phyloP scores from a whole-genome alignment of 2,329 filamentous ascomycete genomes.

The Trichoderma asperellum region DNA sequence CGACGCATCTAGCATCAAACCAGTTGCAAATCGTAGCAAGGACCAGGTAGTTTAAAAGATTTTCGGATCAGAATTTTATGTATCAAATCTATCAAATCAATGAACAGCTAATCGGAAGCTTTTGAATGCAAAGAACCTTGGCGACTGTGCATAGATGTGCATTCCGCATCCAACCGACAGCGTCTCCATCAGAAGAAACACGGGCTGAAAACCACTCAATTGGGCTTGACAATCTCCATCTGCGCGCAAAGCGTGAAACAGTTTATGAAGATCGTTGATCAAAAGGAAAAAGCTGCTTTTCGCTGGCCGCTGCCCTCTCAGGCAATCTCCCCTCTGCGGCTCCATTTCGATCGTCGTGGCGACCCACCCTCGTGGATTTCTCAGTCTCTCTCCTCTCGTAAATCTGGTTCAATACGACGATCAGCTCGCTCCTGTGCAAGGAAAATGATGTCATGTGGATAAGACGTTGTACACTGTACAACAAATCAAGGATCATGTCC shows the following conservation, averaged over 20 bases:
- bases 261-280: background rate
- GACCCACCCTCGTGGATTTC: conserved; percentile 13
- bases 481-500: conserved; percentile 13
- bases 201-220: background rate
- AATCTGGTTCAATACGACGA: conserved; percentile 7
- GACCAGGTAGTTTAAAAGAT: background rate
- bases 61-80: background rate
- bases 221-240: background rate
- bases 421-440: background rate
- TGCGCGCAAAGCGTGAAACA: conserved; percentile 16
- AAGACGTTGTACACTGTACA: background rate
- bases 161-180: background rate
- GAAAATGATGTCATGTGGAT: conserved; percentile 24
- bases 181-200: background rate
- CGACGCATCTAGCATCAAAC: background rate
- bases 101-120: background rate
- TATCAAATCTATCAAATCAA: background rate
- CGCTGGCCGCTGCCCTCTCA: background rate
- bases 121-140: background rate
- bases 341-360: conserved; percentile 11
- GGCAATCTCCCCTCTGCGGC: background rate
- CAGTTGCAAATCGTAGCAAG: background rate
- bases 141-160: background rate
- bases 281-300: background rate
- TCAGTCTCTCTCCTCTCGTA: background rate